phyloP scores from a whole-genome alignment of 352 stramenopile genomes.

The Globisporangium camurandrum region DNA sequence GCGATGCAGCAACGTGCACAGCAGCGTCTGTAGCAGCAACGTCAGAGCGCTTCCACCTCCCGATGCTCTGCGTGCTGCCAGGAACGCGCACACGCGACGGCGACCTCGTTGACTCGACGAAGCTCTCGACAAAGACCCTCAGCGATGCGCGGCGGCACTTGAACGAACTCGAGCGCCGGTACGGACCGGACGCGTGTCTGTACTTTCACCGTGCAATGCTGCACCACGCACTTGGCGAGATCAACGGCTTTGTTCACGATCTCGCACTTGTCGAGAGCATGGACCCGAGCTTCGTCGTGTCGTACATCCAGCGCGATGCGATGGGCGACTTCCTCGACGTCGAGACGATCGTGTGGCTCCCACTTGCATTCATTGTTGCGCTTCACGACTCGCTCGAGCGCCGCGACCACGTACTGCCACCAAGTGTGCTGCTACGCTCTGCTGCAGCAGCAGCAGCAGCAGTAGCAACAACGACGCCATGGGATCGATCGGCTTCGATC shows the following conservation, averaged over 20 bases:
- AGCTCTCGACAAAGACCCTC: conserved; percentile 35
- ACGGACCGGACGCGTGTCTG: conserved; percentile 42
- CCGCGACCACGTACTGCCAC: conserved; percentile 30
- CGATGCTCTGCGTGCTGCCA: conserved; percentile 32
- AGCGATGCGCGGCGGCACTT: conserved; percentile 38
- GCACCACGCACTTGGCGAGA: conserved; percentile 33
- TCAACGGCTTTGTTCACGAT: conserved; percentile 36
- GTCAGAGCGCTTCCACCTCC: conserved; percentile 19
- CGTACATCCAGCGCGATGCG: conserved; percentile 26
- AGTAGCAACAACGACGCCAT: not conserved
- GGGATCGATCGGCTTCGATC: not conserved
- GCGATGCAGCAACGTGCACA: conserved; percentile 1
- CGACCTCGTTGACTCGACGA: conserved; percentile 36
- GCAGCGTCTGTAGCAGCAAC: conserved; percentile 2
- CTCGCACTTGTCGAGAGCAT: conserved; percentile 41
- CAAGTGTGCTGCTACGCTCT: not conserved
- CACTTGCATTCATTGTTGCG: conserved; percentile 26
- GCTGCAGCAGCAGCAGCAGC: not conserved
- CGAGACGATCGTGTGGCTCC: conserved; percentile 57
- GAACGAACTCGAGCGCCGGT: conserved; percentile 45
- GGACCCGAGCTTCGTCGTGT: conserved; percentile 30
- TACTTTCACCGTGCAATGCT: conserved; percentile 56
- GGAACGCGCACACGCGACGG: conserved; percentile 29
- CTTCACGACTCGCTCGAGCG: conserved; percentile 28
- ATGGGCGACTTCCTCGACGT: conserved; percentile 48